A percentile compares a stretch with the other conserved stretches of the same genome.
Evolutionary conservation across 192 early-diverging fungal species (phyloP).

Genomic region (Backusella mclennaniae): DNA sequence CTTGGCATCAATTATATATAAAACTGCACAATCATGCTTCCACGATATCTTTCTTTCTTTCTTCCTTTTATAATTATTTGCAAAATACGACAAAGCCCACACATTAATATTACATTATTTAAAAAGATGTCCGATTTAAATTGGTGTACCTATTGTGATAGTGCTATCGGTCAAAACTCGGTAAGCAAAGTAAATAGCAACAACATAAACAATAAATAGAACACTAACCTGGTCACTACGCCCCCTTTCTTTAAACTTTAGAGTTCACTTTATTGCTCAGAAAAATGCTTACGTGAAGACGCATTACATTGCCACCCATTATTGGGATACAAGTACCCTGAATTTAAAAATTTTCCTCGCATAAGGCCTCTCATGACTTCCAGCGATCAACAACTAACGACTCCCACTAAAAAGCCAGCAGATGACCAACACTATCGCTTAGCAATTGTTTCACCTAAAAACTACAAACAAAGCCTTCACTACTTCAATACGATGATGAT

Average conservation of each 20-base stretch:
- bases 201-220: not conserved
- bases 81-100: not conserved
- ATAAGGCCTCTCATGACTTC: not conserved
- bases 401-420: not conserved
- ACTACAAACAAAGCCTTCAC: not conserved
- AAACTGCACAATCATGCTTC: not conserved
- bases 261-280: constrained; percentile 5
- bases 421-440: not conserved
- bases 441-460: not conserved
- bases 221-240: not conserved
- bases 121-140: constrained; percentile 5
- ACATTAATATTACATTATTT: not conserved
- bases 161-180: not conserved
- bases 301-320: not conserved
- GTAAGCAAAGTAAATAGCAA: not conserved
- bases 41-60: not conserved
- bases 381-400: not conserved
- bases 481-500: not conserved
- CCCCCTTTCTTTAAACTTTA: not conserved
- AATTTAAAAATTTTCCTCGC: constrained; percentile 7
- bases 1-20: not conserved
- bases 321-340: constrained; percentile 4
- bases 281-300: constrained; percentile 7
- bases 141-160: constrained; percentile 17
- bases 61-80: not conserved